These are phyloP conservation scores for Oenanthe javanica DNA, from an alignment of 140 eudicot species.

Conservation along the genomic window DNA sequence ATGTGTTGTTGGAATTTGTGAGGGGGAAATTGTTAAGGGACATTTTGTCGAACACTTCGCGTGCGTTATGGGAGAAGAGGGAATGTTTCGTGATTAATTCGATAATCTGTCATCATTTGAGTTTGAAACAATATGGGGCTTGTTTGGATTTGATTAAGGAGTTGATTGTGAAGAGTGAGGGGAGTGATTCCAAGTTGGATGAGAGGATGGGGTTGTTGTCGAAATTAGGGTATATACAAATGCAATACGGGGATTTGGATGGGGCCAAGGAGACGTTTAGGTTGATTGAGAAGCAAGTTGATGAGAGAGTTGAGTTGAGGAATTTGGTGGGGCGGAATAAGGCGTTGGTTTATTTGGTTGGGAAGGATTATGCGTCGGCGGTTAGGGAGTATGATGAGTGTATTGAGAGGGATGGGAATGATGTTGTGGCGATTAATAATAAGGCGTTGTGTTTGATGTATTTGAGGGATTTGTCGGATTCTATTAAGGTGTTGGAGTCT, in stretches of 20 bases:
- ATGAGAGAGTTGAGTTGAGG: constrained; percentile 33
- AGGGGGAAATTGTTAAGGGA: constrained; percentile 18
- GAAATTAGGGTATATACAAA: constrained; percentile 68
- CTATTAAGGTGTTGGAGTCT: constrained; percentile 88
- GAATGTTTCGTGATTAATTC: constrained; percentile 55
- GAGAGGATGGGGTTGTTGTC: constrained; percentile 30
- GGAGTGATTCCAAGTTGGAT: constrained; percentile 16
- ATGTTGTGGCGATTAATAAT: constrained; percentile 77
- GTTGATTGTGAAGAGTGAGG: constrained; percentile 17
- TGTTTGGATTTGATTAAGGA: constrained; percentile 58
- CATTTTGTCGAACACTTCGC: not conserved
- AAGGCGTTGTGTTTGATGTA: constrained; percentile 97
- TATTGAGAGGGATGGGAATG: constrained; percentile 76
- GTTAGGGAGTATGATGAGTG: constrained; percentile 94
- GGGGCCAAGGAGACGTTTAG: constrained; percentile 60
- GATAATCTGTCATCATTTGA: constrained; percentile 61
- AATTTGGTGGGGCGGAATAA: constrained; percentile 76
- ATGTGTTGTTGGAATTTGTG: constrained; percentile 42
- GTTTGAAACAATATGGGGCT: constrained; percentile 57
- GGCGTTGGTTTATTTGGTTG: constrained; percentile 80
- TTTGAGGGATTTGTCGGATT: constrained; percentile 88
- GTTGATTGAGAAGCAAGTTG: constrained; percentile 36
- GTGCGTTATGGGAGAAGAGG: constrained; percentile 52
- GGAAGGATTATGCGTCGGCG: constrained; percentile 81
- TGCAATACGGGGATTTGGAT: constrained; percentile 89